These are phyloP conservation scores for Ceratopteris richardii DNA, from an alignment of 75 land plant species.

Conservation along the genomic window DNA sequence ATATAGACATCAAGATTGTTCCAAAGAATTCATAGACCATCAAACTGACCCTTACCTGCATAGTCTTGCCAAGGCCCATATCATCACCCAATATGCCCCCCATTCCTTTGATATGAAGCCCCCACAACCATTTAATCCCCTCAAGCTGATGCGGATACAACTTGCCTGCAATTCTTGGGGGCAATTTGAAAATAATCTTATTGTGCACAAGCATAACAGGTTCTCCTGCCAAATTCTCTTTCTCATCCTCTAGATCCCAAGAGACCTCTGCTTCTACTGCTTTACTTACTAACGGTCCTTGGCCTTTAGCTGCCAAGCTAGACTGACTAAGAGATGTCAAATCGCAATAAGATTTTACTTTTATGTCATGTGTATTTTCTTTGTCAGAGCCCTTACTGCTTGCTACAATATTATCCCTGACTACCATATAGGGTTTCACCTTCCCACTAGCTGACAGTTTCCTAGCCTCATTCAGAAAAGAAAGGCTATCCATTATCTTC, in stretches of 20 bases:
- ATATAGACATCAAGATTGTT: no score
- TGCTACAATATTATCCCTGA: background rate
- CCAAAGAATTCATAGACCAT: no score
- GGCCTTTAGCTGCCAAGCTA: background rate
- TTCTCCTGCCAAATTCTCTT: slow-evolving; percentile 18
- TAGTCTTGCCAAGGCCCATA: slow-evolving; percentile 98
- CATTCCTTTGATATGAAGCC: slow-evolving; percentile 55
- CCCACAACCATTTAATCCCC: slow-evolving; percentile 89
- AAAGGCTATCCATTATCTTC: background rate
- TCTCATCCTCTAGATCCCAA: slow-evolving; percentile 8
- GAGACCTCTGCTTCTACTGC: slow-evolving; percentile 2
- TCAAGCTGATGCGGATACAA: slow-evolving; percentile 85
- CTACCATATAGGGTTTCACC: background rate
- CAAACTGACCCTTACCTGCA: slow-evolving; percentile 98
- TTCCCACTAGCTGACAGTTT: background rate
- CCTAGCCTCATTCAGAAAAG: background rate
- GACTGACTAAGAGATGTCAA: background rate
- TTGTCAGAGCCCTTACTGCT: background rate
- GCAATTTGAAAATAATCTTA: slow-evolving; percentile 32
- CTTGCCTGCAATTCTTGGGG: slow-evolving; percentile 43
- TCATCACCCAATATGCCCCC: slow-evolving; percentile 99
- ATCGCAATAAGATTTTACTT: background rate
- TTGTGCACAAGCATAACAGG: slow-evolving; percentile 23
- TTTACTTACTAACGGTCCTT: background rate
- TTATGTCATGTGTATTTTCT: background rate